These are phyloP conservation scores for Sapria himalayana DNA, from an alignment of 345 rosid species.

Conservation along the genomic window DNA sequence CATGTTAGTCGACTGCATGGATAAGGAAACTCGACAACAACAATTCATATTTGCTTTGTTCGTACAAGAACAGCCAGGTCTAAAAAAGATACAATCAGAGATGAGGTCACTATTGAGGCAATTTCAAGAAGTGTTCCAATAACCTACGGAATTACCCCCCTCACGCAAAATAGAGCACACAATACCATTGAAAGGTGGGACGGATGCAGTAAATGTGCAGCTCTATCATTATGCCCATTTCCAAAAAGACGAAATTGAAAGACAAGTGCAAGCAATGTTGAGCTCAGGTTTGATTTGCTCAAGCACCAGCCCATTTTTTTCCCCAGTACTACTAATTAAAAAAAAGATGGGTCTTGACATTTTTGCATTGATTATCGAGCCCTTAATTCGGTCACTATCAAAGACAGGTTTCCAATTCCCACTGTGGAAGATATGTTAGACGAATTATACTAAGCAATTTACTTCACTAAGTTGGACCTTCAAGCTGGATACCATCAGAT, in stretches of 20 bases:
- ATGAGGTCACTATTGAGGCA: neutral
- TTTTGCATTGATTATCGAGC: constrained; percentile 2
- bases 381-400: neutral
- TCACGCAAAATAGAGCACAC: neutral
- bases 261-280: neutral
- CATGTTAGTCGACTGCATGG: neutral
- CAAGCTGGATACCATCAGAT: neutral
- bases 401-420: neutral
- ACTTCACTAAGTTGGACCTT: neutral
- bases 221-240: neutral
- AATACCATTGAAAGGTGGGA: neutral
- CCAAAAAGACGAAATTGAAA: neutral
- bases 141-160: neutral
- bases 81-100: neutral
- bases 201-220: neutral
- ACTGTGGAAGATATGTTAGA: neutral
- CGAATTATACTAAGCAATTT: neutral
- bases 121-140: neutral
- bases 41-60: neutral
- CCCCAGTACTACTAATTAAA: neutral
- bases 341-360: neutral
- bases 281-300: neutral
- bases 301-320: neutral
- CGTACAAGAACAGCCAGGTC: neutral
- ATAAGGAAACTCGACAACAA: neutral